These are phyloP conservation scores for Brassica carinata DNA, from an alignment of 345 rosid species.

Conservation along the genomic window DNA sequence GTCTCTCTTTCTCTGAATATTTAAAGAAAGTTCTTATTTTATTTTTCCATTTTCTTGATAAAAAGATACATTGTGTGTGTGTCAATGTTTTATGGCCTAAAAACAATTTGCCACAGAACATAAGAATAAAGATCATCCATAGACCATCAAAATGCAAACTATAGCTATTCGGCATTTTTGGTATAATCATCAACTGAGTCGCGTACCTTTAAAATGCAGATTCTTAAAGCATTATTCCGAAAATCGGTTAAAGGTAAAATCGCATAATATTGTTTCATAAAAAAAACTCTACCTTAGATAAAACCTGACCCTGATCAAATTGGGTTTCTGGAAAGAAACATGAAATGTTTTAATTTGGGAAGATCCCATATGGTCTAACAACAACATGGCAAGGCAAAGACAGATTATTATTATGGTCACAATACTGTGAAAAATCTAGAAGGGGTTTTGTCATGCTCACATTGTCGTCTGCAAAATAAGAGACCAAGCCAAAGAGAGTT, in stretches of 20 bases:
- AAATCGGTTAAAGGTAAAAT: conserved; percentile 3
- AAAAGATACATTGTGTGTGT: neutral
- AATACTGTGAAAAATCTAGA: conserved; percentile 18
- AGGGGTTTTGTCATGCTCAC: conserved; percentile 28
- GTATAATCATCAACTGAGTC: neutral
- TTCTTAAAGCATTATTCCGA: conserved; percentile 18
- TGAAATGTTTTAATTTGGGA: conserved; percentile 11
- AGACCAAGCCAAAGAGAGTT: conserved; percentile 9
- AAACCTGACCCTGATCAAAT: conserved; percentile 22
- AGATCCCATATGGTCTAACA: conserved; percentile 25
- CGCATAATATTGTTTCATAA: neutral
- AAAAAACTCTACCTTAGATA: conserved; percentile 8
- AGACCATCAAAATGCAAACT: conserved; percentile 2
- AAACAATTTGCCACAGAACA: neutral
- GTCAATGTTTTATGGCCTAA: neutral
- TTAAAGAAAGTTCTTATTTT: neutral
- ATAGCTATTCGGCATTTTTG: conserved; percentile 1
- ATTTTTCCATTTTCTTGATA: neutral
- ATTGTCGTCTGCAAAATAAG: conserved; percentile 24
- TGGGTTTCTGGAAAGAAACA: neutral
- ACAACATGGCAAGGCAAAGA: conserved; percentile 33
- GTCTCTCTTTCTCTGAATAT: neutral
- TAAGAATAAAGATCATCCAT: neutral
- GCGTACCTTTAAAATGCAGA: neutral
- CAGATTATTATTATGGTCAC: conserved; percentile 28